A percentile compares a stretch with the other conserved stretches of the same genome.
Conservation (phyloP, 257 asterid genomes). For the Nicotiana knightiana region DNA sequence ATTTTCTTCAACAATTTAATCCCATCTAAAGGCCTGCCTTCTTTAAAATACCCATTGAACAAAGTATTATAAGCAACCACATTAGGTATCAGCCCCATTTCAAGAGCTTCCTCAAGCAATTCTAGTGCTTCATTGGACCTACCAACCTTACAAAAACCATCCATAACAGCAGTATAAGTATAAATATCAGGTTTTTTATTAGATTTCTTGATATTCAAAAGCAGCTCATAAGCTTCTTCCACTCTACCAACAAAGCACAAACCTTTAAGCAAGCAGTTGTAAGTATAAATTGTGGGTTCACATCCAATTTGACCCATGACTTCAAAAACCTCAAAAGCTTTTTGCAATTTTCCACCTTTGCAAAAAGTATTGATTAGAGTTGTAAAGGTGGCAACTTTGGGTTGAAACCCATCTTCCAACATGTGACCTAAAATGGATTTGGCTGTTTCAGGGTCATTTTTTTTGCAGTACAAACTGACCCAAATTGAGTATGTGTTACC, state of each 20-base stretch:
- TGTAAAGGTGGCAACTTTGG: conserved; percentile 57
- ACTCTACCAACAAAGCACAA: conserved; percentile 74
- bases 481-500: conserved; percentile 37
- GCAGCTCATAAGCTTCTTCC: conserved; percentile 60
- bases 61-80: conserved; percentile 65
- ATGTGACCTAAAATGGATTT: conserved; percentile 30
- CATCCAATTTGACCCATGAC: conserved; percentile 46
- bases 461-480: conserved; percentile 46
- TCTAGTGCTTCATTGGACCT: conserved; percentile 61
- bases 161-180: conserved; percentile 70
- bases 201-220: conserved; percentile 38
- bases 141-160: conserved; percentile 82
- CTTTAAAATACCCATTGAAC: conserved; percentile 64
- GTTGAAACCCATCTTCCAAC: conserved; percentile 45
- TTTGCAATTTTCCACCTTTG: conserved; percentile 41
- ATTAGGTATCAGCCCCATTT: conserved; percentile 41
- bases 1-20: conserved; percentile 42
- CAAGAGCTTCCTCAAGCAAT: conserved; percentile 50
- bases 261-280: conserved; percentile 70
- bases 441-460: conserved; percentile 36
- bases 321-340: conserved; percentile 58
- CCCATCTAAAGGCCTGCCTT: conserved; percentile 64
- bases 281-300: conserved; percentile 67
- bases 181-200: conserved; percentile 50
- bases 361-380: conserved; percentile 48